A percentile compares a stretch with the other conserved stretches of the same genome.
These are phyloP conservation scores for Setomelanomma holmii DNA, from an alignment of 2,329 filamentous ascomycete genomes.

Conservation along the genomic window DNA sequence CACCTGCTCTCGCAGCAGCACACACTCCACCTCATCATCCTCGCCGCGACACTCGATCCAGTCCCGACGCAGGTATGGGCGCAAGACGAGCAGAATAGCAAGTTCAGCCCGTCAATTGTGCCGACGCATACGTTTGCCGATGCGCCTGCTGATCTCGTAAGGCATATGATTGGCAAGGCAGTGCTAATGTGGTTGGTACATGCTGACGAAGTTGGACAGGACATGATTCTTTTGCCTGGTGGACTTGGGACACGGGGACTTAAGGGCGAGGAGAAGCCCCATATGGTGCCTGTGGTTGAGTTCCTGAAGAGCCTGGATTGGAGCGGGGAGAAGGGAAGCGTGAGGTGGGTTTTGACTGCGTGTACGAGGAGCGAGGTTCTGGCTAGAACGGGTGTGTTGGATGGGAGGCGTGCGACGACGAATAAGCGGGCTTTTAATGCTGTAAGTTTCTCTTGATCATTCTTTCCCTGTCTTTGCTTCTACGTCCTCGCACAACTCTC, in stretches of 20 bases:
- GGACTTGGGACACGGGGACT: slow-evolving; percentile 58
- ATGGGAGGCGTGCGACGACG: slow-evolving; percentile 68
- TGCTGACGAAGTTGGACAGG: slow-evolving; percentile 25
- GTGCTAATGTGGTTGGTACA: too few species aligned
- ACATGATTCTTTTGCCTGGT: slow-evolving; percentile 72
- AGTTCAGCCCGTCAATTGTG: slow-evolving; percentile 49
- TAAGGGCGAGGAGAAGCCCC: slow-evolving; percentile 26
- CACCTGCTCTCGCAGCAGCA: slow-evolving; percentile 42
- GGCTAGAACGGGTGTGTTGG: slow-evolving; percentile 65
- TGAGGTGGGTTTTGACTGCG: slow-evolving; percentile 67
- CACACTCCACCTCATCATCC: slow-evolving; percentile 40
- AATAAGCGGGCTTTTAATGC: slow-evolving; percentile 67
- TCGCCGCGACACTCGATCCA: slow-evolving; percentile 43
- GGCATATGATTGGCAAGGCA: too few species aligned
- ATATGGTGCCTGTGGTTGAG: slow-evolving; percentile 49
- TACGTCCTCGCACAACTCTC: too few species aligned
- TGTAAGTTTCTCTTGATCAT: too few species aligned
- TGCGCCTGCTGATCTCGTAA: slow-evolving; percentile 53
- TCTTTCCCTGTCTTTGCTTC: too few species aligned
- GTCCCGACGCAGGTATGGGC: slow-evolving; percentile 37
- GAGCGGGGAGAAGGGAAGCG: slow-evolving; percentile 38
- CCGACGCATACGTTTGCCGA: slow-evolving; percentile 64
- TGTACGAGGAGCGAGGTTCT: slow-evolving; percentile 70
- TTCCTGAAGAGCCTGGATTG: slow-evolving; percentile 58
- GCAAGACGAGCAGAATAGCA: slow-evolving; percentile 20